Evolutionary conservation across 257 asterid species (phyloP), one percentile per base, ranked within the genome.

Genomic region (Ilex aquifolium): DNA sequence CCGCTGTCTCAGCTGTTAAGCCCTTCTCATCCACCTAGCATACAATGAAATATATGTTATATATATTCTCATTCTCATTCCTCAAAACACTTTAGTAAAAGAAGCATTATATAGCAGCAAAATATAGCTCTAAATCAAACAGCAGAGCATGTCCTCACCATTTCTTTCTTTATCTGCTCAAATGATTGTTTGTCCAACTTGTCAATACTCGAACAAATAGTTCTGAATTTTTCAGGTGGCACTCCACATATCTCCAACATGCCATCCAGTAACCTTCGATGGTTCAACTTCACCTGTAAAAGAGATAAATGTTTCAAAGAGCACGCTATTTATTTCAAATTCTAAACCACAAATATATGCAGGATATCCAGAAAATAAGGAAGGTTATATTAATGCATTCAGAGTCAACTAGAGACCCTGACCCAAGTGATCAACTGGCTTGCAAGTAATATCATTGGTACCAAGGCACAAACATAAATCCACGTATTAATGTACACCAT

Each of bases 161-260:
- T 85, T 87, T 92, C 99, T 75, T 69, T 87, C 71, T 85, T 90
- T 65, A 93, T 78, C 79, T 83, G 96, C 80, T 82, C 96, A 75
- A 93, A 93, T 2, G 96, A 62, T 76, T 80, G 97, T 73, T 93
- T 93, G 83, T 93, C 99, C 66, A 90, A 70, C 79, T 92, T 92
- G 80, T 92, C 99, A 68, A 92, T 92, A 78, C 97, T 92, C 3
- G 99, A 92, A 74, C 99, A 92, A 64, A 92, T 79, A 42, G 88
- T 85, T 78, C 99, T 82, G 62, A 87, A 87, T 64, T 92, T 89
- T 69, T 78, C 91, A 59, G 76, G 85, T 39, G 99, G 97, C 48
- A 92, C 99, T 65, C 97, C 99, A 53, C 97, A 89, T 53, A 92
- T 73, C 58, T 97, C 94, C 73, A 89, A 63, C 97, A 92, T 83